These are phyloP conservation scores for Silene latifolia DNA, from an alignment of 148 eudicot species.

Conservation along the genomic window DNA sequence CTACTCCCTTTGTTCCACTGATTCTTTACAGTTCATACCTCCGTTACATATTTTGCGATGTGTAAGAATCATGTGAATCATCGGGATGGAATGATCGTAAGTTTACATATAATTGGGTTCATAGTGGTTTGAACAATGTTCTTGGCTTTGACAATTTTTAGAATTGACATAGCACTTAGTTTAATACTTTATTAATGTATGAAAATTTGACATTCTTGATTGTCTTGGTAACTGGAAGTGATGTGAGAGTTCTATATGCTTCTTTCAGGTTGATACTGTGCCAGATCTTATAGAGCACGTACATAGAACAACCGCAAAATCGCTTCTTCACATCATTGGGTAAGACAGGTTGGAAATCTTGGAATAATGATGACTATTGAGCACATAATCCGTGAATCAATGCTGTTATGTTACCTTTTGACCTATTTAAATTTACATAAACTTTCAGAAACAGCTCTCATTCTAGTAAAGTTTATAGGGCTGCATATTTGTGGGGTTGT, in stretches of 20 bases:
- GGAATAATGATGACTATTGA: background rate
- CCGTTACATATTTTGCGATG: background rate
- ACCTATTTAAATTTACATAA: background rate
- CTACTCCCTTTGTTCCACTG: background rate
- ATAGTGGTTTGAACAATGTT: background rate
- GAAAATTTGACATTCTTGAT: background rate
- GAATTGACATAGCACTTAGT: background rate
- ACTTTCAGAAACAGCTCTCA: background rate
- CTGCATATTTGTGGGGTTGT: background rate
- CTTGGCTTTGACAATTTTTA: background rate
- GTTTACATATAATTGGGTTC: background rate
- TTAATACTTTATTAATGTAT: background rate
- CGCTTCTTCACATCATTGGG: constrained; percentile 90
- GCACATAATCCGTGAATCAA: background rate
- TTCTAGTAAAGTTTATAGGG: background rate
- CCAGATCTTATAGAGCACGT: constrained; percentile 83
- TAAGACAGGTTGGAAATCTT: constrained; percentile 28
- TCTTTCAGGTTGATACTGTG: constrained; percentile 79
- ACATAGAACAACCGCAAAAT: constrained; percentile 81
- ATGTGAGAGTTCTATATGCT: constrained; percentile 13
- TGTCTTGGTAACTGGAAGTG: background rate
- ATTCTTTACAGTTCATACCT: background rate
- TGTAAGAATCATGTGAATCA: background rate
- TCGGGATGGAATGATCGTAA: background rate
- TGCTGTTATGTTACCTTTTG: constrained; percentile 1